phyloP scores from a whole-genome alignment of 768 basidiomycete species.

The Lactarius tabidus region DNA sequence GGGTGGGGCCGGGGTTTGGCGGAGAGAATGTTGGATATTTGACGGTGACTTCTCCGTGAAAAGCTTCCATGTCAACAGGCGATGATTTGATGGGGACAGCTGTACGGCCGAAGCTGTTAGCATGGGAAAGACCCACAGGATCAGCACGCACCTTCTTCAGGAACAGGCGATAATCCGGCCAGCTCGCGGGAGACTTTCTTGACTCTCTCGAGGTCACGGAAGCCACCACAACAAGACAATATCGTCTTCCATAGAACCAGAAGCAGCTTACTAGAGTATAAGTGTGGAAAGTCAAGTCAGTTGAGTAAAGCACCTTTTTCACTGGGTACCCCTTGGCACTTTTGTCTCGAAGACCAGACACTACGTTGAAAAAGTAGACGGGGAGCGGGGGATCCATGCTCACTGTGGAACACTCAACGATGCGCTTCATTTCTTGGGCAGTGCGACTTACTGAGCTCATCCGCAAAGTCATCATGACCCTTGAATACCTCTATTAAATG shows the following conservation, averaged over 20 bases:
- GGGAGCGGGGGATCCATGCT: conserved; percentile 92
- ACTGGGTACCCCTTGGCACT: conserved; percentile 94
- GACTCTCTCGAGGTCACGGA: conserved; percentile 78
- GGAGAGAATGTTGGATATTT: conserved; percentile 95
- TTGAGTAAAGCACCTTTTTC: conserved; percentile 66
- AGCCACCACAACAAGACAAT: conserved; percentile 87
- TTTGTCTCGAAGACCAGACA: conserved; percentile 89
- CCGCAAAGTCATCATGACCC: conserved; percentile 90
- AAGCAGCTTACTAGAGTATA: conserved; percentile 56
- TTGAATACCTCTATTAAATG: conserved; percentile 93
- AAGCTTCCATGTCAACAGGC: conserved; percentile 85
- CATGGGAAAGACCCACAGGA: not conserved
- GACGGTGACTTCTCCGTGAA: conserved; percentile 84
- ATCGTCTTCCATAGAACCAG: conserved; percentile 94
- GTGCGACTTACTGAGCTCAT: conserved; percentile 81
- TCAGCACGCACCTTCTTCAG: conserved; percentile 43
- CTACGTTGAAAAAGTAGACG: conserved; percentile 84
- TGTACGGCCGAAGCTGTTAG: conserved; percentile 27
- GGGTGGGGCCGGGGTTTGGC: conserved; percentile 35
- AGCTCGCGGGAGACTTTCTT: conserved; percentile 85
- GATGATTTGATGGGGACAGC: conserved; percentile 79
- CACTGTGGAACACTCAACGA: conserved; percentile 51
- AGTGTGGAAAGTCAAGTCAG: conserved; percentile 15
- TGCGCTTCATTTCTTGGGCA: not conserved
- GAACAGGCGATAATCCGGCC: conserved; percentile 59